Base-by-base conservation (phyloP, 2,329 filamentous ascomycete genomes). In the Aspergillus sergii region DNA sequence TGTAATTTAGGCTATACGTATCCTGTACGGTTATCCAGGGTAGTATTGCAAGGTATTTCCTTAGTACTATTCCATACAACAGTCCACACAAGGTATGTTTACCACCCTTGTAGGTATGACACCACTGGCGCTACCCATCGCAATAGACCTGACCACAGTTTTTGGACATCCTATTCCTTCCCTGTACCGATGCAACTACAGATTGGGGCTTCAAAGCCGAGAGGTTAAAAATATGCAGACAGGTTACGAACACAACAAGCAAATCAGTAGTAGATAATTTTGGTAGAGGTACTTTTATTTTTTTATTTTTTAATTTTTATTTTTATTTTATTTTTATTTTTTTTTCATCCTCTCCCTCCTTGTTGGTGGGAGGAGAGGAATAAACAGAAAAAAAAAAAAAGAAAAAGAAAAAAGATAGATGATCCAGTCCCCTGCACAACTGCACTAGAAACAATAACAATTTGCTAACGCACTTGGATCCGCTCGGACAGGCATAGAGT, bases 381-480 rank as follows among this genome's bases (percentile, higher is more conserved):
- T 28, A 34, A 34, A 34, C 3, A 11, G 1, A 34, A 34, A 34
- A 7, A 9, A 10, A 14, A 48, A 8, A 21, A 14, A 26, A 46
- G 2, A 21, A 4, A 3, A 46, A 12, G 5, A 4, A 46, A 12
- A 23, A 46, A 26, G 10, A 21, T 21, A 19, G 8, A 8, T 14
- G 16, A 30, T 4, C 23, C 32, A 21, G 28, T 45, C n/a, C 55
- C 45, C 26, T 23, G 21, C 19, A 34, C 26, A 11, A 45, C 45
- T 36, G 30, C 21, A 39, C 4, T 9, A 32, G 46, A 51, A 32
- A 51, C 48, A n/a, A 51, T 21, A 51, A 51, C 48, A n/a, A 34
- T 16, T 26, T 51, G 28, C 32, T 39, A 39, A 55, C 12, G 51
- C 32, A 55, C 19, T 39, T 64, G 65, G 64, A 66, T 67, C 59